These are phyloP conservation scores for Multifurca ochricompacta DNA, from an alignment of 768 basidiomycete species.

Conservation along the genomic window DNA sequence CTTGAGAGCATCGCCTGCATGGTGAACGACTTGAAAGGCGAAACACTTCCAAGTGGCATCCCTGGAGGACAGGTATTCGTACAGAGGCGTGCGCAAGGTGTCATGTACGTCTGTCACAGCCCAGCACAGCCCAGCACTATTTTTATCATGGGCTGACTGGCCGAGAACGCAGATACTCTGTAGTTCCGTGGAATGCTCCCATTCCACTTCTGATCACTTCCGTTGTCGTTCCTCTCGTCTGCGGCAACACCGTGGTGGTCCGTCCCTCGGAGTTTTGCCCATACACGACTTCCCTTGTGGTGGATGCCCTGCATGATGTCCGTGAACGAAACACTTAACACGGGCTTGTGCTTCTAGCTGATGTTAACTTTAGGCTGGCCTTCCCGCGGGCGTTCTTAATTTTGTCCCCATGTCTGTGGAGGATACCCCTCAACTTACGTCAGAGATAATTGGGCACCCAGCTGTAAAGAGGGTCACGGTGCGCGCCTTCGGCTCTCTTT, in stretches of 20 bases:
- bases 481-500: conserved; percentile 10
- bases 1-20: conserved; percentile 32
- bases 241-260: conserved; percentile 50
- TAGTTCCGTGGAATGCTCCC: conserved; percentile 53
- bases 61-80: conserved; percentile 40
- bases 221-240: conserved; percentile 39
- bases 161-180: conserved; percentile 34
- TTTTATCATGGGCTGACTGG: background rate
- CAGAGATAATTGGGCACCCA: conserved; percentile 50
- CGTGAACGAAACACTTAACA: background rate
- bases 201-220: conserved; percentile 38
- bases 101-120: conserved; percentile 42
- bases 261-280: conserved; percentile 47
- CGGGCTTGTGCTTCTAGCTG: background rate
- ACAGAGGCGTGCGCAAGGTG: conserved; percentile 43
- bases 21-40: conserved; percentile 35
- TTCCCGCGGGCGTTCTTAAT: conserved; percentile 55
- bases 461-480: conserved; percentile 47
- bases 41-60: conserved; percentile 35
- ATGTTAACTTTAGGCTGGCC: conserved; percentile 37
- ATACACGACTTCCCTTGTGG: conserved; percentile 37
- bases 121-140: background rate
- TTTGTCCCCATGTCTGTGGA: conserved; percentile 41
- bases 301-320: conserved; percentile 41
- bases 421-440: conserved; percentile 36